Evolutionary conservation across 1,284 basidiomycete genomes (phyloP).

Genomic region (Prillingera fragicola): DNA sequence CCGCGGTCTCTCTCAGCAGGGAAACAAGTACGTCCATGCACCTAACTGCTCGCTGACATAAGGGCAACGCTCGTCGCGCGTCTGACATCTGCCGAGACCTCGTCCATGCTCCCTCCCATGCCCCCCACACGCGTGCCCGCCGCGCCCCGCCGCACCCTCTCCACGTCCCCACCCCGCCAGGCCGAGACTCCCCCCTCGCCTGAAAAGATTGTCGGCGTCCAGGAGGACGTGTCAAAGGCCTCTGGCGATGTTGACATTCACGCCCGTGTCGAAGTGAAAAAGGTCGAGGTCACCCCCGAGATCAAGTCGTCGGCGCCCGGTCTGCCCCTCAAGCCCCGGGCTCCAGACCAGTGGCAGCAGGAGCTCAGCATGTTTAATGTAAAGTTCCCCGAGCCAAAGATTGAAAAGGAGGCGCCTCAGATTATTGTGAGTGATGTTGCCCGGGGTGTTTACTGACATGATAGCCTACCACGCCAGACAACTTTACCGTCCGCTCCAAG

Average conservation of each 20-base stretch:
- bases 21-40: slow-evolving; percentile 38
- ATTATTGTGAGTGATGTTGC: slow-evolving; percentile 32
- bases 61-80: slow-evolving; percentile 36
- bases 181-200: neutral
- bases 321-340: slow-evolving; percentile 28
- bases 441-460: neutral
- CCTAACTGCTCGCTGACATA: too few relatives aligned
- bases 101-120: slow-evolving; percentile 31
- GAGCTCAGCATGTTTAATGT: slow-evolving; percentile 2
- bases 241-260: slow-evolving; percentile 3
- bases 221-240: too few relatives aligned
- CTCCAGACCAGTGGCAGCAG: too few relatives aligned
- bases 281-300: slow-evolving; percentile 24
- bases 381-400: slow-evolving; percentile 16
- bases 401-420: slow-evolving; percentile 20
- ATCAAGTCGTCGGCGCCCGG: slow-evolving; percentile 34
- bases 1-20: slow-evolving; percentile 62
- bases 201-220: too few relatives aligned
- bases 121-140: slow-evolving; percentile 20
- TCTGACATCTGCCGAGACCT: slow-evolving; percentile 35
- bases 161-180: slow-evolving; percentile 3
- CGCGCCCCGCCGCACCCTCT: slow-evolving; percentile 4
- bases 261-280: slow-evolving; percentile 4
- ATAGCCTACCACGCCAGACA: slow-evolving; percentile 44
- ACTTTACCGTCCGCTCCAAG: slow-evolving; percentile 24